A percentile compares a stretch with the other conserved stretches of the same genome.
Evolutionary conservation across 352 stramenopile species (phyloP).

Genomic region (Globisporangium spiculum): DNA sequence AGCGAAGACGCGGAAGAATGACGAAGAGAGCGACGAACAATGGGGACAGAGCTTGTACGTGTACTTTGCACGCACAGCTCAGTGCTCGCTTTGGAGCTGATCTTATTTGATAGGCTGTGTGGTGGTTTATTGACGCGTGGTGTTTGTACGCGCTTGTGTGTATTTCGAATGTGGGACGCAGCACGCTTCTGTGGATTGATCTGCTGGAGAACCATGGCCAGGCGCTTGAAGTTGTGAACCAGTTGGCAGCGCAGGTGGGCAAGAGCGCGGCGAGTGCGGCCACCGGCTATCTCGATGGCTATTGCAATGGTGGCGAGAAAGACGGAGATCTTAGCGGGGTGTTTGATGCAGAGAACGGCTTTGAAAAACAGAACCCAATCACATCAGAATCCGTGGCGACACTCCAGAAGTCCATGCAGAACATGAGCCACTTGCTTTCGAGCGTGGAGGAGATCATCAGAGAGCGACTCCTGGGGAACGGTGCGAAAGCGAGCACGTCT

Average conservation of each 20-base stretch:
- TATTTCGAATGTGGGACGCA: conserved; percentile 2
- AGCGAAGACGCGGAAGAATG: background rate
- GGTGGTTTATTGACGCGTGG: background rate
- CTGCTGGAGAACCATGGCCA: conserved; percentile 15
- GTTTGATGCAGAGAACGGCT: background rate
- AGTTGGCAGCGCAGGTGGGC: conserved; percentile 3
- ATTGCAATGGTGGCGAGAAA: background rate
- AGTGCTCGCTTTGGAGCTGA: background rate
- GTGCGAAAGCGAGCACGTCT: background rate
- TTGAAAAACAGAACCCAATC: background rate
- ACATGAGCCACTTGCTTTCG: conserved; percentile 10
- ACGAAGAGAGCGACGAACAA: background rate
- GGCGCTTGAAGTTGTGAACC: background rate
- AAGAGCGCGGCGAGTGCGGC: background rate
- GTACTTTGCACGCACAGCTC: background rate
- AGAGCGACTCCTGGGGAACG: conserved; percentile 6
- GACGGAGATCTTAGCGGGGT: background rate
- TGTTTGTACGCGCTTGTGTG: background rate
- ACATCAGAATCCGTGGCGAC: background rate
- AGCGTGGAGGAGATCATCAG: conserved; percentile 19
- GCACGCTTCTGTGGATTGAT: conserved; percentile 18
- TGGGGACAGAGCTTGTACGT: conserved; percentile 3
- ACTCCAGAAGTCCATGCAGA: conserved; percentile 10
- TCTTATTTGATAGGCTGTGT: background rate
- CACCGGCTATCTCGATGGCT: background rate